Conservation (phyloP, 331 rosid genomes). For the Spiraea crenata region DNA sequence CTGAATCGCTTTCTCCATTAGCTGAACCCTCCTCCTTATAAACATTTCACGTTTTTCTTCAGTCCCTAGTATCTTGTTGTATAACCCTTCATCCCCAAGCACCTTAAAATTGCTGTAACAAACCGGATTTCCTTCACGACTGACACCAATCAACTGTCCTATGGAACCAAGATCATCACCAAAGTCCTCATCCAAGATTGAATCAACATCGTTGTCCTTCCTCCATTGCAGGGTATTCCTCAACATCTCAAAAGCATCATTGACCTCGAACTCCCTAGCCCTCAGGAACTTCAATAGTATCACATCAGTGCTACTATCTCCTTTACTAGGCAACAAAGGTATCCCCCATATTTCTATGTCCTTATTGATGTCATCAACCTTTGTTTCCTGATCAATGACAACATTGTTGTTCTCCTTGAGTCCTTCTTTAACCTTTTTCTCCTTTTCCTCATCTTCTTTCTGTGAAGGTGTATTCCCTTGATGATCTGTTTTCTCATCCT, state of each 20-base stretch:
- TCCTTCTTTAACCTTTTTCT: background rate
- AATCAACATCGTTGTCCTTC: slow-evolving; percentile 54
- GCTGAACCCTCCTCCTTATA: slow-evolving; percentile 66
- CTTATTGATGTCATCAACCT: background rate
- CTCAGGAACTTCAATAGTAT: slow-evolving; percentile 64
- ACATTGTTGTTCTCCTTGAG: background rate
- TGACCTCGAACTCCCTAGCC: slow-evolving; percentile 74
- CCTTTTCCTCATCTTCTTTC: slow-evolving; percentile 6
- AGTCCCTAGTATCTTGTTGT: slow-evolving; percentile 61
- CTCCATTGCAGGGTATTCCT: slow-evolving; percentile 71
- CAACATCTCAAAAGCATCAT: slow-evolving; percentile 67
- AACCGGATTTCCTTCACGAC: slow-evolving; percentile 80
- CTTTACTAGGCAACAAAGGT: slow-evolving; percentile 46
- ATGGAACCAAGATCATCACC: slow-evolving; percentile 49
- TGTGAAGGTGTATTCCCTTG: background rate
- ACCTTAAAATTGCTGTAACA: slow-evolving; percentile 71
- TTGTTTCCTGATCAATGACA: background rate
- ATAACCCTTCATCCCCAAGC: slow-evolving; percentile 59
- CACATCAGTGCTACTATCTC: slow-evolving; percentile 63
- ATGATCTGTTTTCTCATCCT: background rate
- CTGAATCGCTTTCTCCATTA: slow-evolving; percentile 69
- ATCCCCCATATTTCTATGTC: slow-evolving; percentile 52
- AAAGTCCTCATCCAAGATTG: slow-evolving; percentile 42
- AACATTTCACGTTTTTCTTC: slow-evolving; percentile 64
- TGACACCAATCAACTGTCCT: slow-evolving; percentile 60